A percentile compares a stretch with the other conserved stretches of the same genome.
phyloP scores from a whole-genome alignment of 1,139 yeast genomes.

The Suhomyces atakaporum region DNA sequence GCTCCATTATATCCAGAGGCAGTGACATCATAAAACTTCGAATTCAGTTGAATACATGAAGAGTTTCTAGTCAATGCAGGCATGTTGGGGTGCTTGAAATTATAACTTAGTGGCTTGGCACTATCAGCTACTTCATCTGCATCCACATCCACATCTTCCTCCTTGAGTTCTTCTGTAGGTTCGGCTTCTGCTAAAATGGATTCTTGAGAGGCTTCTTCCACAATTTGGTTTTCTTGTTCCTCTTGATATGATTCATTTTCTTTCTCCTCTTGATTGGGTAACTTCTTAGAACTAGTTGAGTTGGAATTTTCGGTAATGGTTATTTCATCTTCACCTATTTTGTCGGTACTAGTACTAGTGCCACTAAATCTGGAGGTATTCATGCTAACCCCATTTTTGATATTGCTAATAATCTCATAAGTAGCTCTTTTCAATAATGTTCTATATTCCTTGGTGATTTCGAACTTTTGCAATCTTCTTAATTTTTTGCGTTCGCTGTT shows the following conservation, averaged over 20 bases:
- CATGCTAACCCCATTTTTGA: slow-evolving; percentile 25
- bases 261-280: slow-evolving; percentile 5
- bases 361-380: slow-evolving; percentile 25
- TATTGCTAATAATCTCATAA: slow-evolving; percentile 31
- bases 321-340: slow-evolving; percentile 22
- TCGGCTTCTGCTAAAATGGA: slow-evolving; percentile 1
- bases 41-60: slow-evolving; percentile 26
- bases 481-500: slow-evolving; percentile 35
- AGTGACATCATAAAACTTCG: slow-evolving; percentile 61
- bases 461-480: slow-evolving; percentile 43
- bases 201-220: slow-evolving; percentile 13
- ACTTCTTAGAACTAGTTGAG: slow-evolving; percentile 18
- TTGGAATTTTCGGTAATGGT: slow-evolving; percentile 21
- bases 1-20: slow-evolving; percentile 82
- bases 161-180: slow-evolving; percentile 1
- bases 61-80: slow-evolving; percentile 27
- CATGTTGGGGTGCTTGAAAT: slow-evolving; percentile 15
- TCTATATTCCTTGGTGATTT: slow-evolving; percentile 44
- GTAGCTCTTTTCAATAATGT: slow-evolving; percentile 40
- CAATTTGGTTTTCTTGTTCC: slow-evolving; percentile 16
- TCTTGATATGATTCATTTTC: slow-evolving; percentile 13
- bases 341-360: slow-evolving; percentile 36
- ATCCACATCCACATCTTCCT: slow-evolving; percentile 1
- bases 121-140: slow-evolving; percentile 6
- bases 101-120: slow-evolving; percentile 11